Conservation (phyloP, 2,329 filamentous ascomycete genomes). For the Whalleya microplaca region DNA sequence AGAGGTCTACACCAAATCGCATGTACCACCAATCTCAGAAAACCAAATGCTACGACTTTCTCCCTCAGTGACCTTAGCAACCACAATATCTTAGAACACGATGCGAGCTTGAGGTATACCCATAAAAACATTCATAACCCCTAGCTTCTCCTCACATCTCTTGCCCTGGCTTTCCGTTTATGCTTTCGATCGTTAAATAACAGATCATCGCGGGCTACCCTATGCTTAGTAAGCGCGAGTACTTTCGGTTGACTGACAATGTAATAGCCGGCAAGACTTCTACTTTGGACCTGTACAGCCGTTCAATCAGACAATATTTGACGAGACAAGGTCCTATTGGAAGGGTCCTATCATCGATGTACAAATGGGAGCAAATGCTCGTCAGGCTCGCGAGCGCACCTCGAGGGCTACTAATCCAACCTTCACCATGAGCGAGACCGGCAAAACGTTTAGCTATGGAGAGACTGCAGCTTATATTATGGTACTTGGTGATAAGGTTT, state of each 20-base stretch:
- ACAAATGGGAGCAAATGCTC: conserved; percentile 24
- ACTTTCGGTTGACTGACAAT: too few relatives aligned
- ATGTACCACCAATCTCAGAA: conserved; percentile 15
- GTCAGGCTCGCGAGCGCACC: conserved; percentile 17
- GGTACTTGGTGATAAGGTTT: conserved; percentile 18
- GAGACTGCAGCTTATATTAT: conserved; percentile 23
- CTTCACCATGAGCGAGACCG: conserved; percentile 21
- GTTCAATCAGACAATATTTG: conserved; percentile 25
- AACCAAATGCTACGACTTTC: conserved; percentile 22
- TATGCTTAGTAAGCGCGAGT: neutral
- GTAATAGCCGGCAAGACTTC: conserved; percentile 19
- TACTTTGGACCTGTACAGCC: conserved; percentile 20
- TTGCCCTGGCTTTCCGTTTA: neutral
- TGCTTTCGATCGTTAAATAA: neutral
- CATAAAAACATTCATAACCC: neutral
- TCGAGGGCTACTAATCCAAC: conserved; percentile 28
- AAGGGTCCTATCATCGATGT: conserved; percentile 22
- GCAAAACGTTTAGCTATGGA: conserved; percentile 14
- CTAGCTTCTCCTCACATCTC: neutral
- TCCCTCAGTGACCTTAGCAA: conserved; percentile 21
- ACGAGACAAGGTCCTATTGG: conserved; percentile 25
- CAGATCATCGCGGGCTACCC: neutral
- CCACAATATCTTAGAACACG: conserved; percentile 30
- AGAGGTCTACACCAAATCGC: conserved; percentile 12
- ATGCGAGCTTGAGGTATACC: conserved; percentile 26